A percentile compares a stretch with the other conserved stretches of the same genome.
Evolutionary conservation across 176 grass and related monocot genomes (phyloP).

Genomic region (Oryza glaberrima): DNA sequence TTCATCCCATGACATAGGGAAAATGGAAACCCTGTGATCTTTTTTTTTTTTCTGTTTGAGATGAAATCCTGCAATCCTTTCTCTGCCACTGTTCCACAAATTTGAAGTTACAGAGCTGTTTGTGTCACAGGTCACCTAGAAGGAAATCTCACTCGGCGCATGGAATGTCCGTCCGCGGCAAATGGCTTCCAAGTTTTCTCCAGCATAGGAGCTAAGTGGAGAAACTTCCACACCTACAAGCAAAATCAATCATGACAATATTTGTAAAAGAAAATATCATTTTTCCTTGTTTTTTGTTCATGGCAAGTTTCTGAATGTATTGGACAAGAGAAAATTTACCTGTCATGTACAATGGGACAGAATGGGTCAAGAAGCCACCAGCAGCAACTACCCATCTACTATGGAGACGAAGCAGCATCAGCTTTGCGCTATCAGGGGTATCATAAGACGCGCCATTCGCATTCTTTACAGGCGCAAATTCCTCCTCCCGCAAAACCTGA

Average conservation of each 20-base stretch:
- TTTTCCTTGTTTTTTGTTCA: not conserved
- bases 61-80: constrained; percentile 6
- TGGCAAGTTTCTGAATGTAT: not conserved
- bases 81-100: not conserved
- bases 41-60: not conserved
- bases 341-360: constrained; percentile 94
- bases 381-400: constrained; percentile 99
- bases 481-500: constrained; percentile 86
- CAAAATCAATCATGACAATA: not conserved
- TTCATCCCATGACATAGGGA: constrained; percentile 12
- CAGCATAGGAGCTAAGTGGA: constrained; percentile 68
- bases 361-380: constrained; percentile 94
- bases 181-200: constrained; percentile 88
- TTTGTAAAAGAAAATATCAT: not conserved
- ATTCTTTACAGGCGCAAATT: constrained; percentile 98
- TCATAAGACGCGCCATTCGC: constrained; percentile 84
- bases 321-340: constrained; percentile 46
- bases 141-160: constrained; percentile 80
- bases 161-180: constrained; percentile 88
- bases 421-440: constrained; percentile 78
- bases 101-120: not conserved
- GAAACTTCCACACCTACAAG: constrained; percentile 82
- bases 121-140: constrained; percentile 42
- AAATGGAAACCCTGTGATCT: not conserved
- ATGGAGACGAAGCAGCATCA: constrained; percentile 96